Conservation (phyloP, 306 rosid genomes). For the Quercus engelmannii region DNA sequence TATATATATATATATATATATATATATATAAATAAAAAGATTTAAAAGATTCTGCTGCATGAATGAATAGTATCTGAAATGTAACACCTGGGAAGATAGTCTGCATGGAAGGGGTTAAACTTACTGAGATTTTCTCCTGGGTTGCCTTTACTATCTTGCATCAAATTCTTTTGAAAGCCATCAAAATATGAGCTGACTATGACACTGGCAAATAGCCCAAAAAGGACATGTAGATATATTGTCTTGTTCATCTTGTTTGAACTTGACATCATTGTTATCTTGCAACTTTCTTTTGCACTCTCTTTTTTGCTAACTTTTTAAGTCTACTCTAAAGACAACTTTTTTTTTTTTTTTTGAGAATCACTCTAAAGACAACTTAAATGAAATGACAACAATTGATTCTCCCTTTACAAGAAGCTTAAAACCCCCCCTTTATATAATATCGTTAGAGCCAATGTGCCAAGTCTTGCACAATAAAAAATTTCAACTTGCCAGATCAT, state of each 20-base stretch:
- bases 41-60: no score
- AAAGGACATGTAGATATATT: not conserved
- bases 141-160: not conserved
- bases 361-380: not conserved
- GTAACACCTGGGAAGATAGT: not conserved
- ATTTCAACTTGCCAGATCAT: no score
- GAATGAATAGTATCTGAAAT: no score
- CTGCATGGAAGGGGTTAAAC: not conserved
- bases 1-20: no score
- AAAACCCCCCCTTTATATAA: not conserved
- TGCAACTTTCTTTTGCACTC: not conserved
- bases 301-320: not conserved
- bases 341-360: no score
- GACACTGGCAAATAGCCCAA: constrained; percentile 15
- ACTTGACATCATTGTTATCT: not conserved
- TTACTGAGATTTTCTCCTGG: constrained; percentile 7
- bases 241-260: not conserved
- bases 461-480: not conserved
- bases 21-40: no score
- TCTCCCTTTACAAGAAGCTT: not conserved
- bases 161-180: not conserved
- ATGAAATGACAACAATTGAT: not conserved
- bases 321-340: not conserved
- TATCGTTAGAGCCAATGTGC: not conserved
- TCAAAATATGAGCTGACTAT: constrained; percentile 8